These are phyloP conservation scores for Dioscorea cayenensis DNA, from an alignment of 116 monocot species.

Conservation along the genomic window DNA sequence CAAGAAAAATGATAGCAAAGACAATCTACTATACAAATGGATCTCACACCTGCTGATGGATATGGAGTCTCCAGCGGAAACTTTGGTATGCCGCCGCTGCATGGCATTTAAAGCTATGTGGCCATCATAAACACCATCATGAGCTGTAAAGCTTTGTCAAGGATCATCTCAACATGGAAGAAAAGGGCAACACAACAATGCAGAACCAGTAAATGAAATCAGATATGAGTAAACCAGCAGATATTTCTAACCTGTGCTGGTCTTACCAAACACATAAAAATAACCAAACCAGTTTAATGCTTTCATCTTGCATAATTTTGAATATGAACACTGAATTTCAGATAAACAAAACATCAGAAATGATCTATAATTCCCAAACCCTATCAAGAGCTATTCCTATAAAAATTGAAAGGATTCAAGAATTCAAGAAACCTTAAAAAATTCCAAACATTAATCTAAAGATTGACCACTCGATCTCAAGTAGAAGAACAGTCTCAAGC, in stretches of 20 bases:
- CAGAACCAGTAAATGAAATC: neutral
- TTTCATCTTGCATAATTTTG: neutral
- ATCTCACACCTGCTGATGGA: conserved; percentile 53
- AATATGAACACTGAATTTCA: neutral
- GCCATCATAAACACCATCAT: conserved; percentile 34
- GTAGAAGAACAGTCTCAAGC: too few species aligned
- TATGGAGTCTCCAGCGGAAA: conserved; percentile 71
- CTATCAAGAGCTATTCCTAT: too few species aligned
- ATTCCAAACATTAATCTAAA: too few species aligned
- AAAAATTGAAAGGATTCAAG: too few species aligned
- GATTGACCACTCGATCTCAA: too few species aligned
- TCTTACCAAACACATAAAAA: neutral
- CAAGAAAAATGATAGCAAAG: neutral
- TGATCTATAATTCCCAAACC: too few species aligned
- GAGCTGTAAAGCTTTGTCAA: conserved; percentile 59
- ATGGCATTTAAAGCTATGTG: conserved; percentile 80
- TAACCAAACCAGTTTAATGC: neutral
- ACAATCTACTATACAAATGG: neutral
- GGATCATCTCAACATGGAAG: conserved; percentile 16
- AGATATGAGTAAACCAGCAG: neutral
- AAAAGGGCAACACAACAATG: neutral
- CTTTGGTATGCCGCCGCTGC: conserved; percentile 71
- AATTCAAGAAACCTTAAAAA: too few species aligned
- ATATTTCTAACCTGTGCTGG: neutral
- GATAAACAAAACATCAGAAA: too few species aligned